phyloP scores from a whole-genome alignment of 768 basidiomycete genomes.

The Suillus bovinus region DNA sequence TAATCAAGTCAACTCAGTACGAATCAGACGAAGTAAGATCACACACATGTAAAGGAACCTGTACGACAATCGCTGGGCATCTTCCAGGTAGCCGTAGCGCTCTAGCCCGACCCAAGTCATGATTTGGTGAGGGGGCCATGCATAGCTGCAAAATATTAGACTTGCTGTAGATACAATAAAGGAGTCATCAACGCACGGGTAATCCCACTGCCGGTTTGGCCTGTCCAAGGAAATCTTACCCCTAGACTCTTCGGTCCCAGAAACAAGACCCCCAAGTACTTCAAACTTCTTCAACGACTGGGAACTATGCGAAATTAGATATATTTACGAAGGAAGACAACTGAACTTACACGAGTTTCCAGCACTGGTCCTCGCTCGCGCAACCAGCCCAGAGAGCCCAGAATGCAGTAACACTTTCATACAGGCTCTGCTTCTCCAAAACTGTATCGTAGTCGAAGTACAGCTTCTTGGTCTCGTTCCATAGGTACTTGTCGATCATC shows the following conservation, averaged over 20 bases:
- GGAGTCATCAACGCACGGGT: conserved; percentile 62
- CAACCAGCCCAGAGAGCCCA: conserved; percentile 99
- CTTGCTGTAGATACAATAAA: conserved; percentile 4
- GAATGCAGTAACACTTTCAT: conserved; percentile 95
- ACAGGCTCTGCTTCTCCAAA: conserved; percentile 86
- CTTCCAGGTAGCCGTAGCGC: conserved; percentile 92
- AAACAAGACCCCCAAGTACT: conserved; percentile 91
- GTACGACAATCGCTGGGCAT: conserved; percentile 91
- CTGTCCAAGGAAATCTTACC: conserved; percentile 95
- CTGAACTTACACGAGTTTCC: conserved; percentile 82
- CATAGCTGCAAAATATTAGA: conserved; percentile 49
- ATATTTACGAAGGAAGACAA: conserved; percentile 6
- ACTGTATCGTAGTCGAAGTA: conserved; percentile 98
- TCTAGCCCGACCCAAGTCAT: conserved; percentile 98
- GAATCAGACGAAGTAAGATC: background rate
- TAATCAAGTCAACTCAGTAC: conserved; percentile 11
- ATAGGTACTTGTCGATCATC: conserved; percentile 90
- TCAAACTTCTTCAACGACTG: conserved; percentile 94
- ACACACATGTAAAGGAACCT: conserved; percentile 94
- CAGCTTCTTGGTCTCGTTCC: conserved; percentile 93
- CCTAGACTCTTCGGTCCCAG: conserved; percentile 94
- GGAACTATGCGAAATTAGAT: conserved; percentile 49
- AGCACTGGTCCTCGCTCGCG: conserved; percentile 93
- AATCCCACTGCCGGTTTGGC: conserved; percentile 99
- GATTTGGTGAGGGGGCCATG: conserved; percentile 97